Evolutionary conservation across 2,329 filamentous ascomycete species (phyloP), one percentile per base, ranked within the genome.

Genomic region (Fusarium torulosum): DNA sequence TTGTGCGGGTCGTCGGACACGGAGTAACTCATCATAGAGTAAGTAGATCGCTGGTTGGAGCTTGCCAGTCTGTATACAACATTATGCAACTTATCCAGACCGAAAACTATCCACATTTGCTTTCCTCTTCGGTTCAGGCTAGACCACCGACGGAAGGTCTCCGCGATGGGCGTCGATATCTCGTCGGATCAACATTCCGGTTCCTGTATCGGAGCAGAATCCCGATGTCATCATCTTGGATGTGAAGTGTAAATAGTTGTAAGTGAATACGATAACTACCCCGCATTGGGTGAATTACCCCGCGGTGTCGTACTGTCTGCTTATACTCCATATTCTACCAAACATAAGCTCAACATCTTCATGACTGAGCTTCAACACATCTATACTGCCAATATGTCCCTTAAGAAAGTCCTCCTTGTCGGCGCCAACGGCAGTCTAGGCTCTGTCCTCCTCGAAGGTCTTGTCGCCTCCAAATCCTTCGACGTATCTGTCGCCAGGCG

Each of bases 401-500:
- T 79, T 45, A 69, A 70, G 53, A 79, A 75, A 54, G 75, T 79
- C 59, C 73, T 72, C 53, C 74, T 79, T 19, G 73, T 79, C 37
- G 78, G 78, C 17, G 74, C 73, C 67, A 76, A 77, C 38, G 81
- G 81, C 40, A 79, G 75, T 20, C 74, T 84, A 14, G 82, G 82
- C 57, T 74, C 75, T 6, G 70, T 77, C 25, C 74, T 83, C 4
- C 72, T 81, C 45, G 69, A 76, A 3, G 76, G 76, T 15, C 77
- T 84, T 17, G 65, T 81, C 38, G 62, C 72, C 2, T 76, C 76
- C 27, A 75, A 75, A 25, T 66, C 59, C 29, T 82, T 90, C 77
- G 79, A 82, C 55, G 78, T 89, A 53, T 87, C 85, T 10, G 79
- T 87, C 38, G 81, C 90, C 46, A 84, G 83, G 23, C 86, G 88